phyloP scores from a whole-genome alignment of 1,284 basidiomycete genomes.

The Sporisorium reilianum region DNA sequence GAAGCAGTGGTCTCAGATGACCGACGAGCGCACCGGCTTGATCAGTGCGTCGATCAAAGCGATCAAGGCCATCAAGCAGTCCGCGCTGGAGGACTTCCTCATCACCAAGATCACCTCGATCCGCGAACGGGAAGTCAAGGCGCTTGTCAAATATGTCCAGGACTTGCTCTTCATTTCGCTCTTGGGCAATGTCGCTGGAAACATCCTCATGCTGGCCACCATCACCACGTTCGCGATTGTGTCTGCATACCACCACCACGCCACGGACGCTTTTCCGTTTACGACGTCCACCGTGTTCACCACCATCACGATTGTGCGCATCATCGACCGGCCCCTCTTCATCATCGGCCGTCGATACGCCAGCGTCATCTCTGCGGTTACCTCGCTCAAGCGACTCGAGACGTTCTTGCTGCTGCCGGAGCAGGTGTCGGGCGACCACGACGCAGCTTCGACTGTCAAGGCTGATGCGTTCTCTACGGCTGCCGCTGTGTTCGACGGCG shows the following conservation, averaged over 20 bases:
- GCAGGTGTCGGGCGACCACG: slow-evolving; percentile 1
- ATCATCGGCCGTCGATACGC: slow-evolving; percentile 47
- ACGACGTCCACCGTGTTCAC: slow-evolving; percentile 51
- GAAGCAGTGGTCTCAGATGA: slow-evolving; percentile 41
- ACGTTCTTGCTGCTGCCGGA: slow-evolving; percentile 30
- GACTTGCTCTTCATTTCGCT: slow-evolving; percentile 13
- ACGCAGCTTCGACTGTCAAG: slow-evolving; percentile 2
- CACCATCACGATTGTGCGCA: slow-evolving; percentile 41
- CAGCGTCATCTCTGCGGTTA: slow-evolving; percentile 39
- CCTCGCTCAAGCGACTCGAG: slow-evolving; percentile 48
- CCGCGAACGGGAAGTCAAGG: slow-evolving; percentile 22
- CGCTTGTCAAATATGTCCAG: slow-evolving; percentile 2
- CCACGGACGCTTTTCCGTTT: slow-evolving; percentile 25
- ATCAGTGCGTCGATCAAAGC: slow-evolving; percentile 33
- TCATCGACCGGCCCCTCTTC: slow-evolving; percentile 50
- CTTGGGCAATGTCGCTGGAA: slow-evolving; percentile 11
- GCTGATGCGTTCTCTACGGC: neutral
- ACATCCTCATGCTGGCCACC: slow-evolving; percentile 32
- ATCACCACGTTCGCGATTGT: slow-evolving; percentile 36
- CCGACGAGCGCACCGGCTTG: slow-evolving; percentile 46
- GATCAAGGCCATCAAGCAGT: slow-evolving; percentile 56
- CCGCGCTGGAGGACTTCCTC: slow-evolving; percentile 49
- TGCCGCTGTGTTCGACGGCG: slow-evolving; percentile 11
- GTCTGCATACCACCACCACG: slow-evolving; percentile 7
- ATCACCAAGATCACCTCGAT: slow-evolving; percentile 24